Conservation (phyloP, 2,329 filamentous ascomycete species). For the Didymellaceae sp. region DNA sequence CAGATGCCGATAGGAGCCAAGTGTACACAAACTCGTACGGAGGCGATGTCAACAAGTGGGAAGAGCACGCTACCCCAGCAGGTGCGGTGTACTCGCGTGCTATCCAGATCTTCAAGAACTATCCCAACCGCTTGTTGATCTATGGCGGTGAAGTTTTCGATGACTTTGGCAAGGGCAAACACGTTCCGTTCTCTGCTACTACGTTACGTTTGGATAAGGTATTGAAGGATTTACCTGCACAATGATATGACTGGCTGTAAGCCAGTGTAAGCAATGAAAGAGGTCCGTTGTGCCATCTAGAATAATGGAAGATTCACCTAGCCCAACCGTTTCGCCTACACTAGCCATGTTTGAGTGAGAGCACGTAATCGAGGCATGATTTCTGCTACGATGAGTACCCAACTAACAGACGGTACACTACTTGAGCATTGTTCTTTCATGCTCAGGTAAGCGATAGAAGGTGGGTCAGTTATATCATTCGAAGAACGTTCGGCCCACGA, state of each 20-base stretch:
- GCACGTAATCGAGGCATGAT: no score
- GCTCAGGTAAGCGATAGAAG: no score
- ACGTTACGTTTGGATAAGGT: background rate
- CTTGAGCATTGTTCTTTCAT: no score
- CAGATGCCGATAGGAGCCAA: background rate
- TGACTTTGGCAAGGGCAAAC: background rate
- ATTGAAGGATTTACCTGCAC: background rate
- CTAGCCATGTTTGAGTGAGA: no score
- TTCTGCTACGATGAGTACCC: no score
- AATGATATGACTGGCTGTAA: background rate
- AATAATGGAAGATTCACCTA: no score
- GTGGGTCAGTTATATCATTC: no score
- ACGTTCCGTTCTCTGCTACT: background rate
- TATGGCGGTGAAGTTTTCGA: background rate
- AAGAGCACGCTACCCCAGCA: background rate
- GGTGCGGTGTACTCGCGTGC: background rate
- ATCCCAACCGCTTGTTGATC: background rate
- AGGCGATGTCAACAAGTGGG: background rate
- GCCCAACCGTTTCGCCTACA: no score
- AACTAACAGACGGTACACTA: no score
- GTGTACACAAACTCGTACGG: background rate
- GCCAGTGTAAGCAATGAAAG: no score
- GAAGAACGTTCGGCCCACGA: no score
- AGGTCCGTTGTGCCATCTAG: no score
- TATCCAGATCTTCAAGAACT: background rate